phyloP scores from a whole-genome alignment of 192 early-diverging fungal genomes.

The Backusella westeae region DNA sequence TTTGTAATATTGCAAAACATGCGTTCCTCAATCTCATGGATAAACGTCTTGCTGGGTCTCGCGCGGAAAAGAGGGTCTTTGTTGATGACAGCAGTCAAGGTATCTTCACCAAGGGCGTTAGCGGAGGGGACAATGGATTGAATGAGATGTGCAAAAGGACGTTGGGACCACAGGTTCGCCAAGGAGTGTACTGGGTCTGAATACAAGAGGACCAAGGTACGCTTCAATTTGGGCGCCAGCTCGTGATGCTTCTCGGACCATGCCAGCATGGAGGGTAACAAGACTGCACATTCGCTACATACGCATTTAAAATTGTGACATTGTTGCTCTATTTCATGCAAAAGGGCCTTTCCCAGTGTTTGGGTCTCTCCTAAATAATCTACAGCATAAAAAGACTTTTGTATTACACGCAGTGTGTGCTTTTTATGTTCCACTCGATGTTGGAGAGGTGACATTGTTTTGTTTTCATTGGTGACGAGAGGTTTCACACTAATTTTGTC shows the following conservation, averaged over 20 bases:
- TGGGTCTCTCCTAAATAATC: conserved; percentile 28
- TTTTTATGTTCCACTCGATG: conserved; percentile 21
- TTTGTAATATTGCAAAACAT: conserved; percentile 22
- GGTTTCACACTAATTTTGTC: conserved; percentile 15
- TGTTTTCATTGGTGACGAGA: not conserved
- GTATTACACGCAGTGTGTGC: conserved; percentile 19
- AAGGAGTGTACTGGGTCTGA: conserved; percentile 10
- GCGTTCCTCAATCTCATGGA: conserved; percentile 14
- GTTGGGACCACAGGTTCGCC: conserved; percentile 23
- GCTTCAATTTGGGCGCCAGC: not conserved
- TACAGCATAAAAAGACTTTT: conserved; percentile 27
- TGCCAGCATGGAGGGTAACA: conserved; percentile 34
- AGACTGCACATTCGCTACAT: conserved; percentile 24
- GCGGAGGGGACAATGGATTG: not conserved
- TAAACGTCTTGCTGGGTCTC: not conserved
- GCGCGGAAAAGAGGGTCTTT: not conserved
- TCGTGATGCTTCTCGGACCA: conserved; percentile 19
- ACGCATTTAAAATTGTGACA: conserved; percentile 34
- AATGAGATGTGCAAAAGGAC: conserved; percentile 25
- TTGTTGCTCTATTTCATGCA: conserved; percentile 14
- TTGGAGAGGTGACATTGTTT: not conserved
- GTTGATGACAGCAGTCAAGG: not conserved
- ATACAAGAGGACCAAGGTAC: conserved; percentile 13
- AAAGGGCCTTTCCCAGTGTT: conserved; percentile 1
- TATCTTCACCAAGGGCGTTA: not conserved